These are phyloP conservation scores for Vachellia collinsii DNA, from an alignment of 306 rosid species.

Conservation along the genomic window DNA sequence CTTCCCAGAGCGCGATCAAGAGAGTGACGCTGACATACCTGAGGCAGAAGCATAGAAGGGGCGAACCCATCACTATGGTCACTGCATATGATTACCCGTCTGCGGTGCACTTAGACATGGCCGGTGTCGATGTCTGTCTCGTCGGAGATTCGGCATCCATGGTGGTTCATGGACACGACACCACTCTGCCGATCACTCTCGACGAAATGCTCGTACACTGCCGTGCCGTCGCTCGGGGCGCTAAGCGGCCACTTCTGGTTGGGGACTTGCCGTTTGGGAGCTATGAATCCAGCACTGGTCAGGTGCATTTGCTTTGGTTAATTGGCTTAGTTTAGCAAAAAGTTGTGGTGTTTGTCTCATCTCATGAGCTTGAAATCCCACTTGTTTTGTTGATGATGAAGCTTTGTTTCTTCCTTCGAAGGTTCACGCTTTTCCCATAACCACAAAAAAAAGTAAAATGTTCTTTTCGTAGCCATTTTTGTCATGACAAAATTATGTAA, in stretches of 20 bases:
- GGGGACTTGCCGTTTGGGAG: conserved; percentile 90
- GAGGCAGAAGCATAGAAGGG: conserved; percentile 56
- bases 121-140: conserved; percentile 67
- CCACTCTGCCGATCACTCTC: conserved; percentile 71
- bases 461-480: neutral
- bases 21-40: conserved; percentile 66
- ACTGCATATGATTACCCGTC: conserved; percentile 98
- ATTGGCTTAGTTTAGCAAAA: neutral
- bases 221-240: conserved; percentile 86
- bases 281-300: conserved; percentile 67
- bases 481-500: neutral
- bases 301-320: conserved; percentile 46
- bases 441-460: neutral
- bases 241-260: conserved; percentile 72
- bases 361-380: neutral
- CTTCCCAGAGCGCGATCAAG: conserved; percentile 48
- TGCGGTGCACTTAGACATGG: conserved; percentile 72
- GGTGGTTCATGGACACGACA: conserved; percentile 95
- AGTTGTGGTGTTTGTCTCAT: neutral
- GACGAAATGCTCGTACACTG: conserved; percentile 87
- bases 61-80: conserved; percentile 78
- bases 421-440: neutral
- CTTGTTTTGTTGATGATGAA: conserved; percentile 34
- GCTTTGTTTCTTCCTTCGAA: neutral
- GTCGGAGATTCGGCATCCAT: conserved; percentile 94